A percentile compares a stretch with the other conserved stretches of the same genome.
These are phyloP conservation scores for Pholiota microspora DNA, from an alignment of 768 basidiomycete species.

Conservation along the genomic window DNA sequence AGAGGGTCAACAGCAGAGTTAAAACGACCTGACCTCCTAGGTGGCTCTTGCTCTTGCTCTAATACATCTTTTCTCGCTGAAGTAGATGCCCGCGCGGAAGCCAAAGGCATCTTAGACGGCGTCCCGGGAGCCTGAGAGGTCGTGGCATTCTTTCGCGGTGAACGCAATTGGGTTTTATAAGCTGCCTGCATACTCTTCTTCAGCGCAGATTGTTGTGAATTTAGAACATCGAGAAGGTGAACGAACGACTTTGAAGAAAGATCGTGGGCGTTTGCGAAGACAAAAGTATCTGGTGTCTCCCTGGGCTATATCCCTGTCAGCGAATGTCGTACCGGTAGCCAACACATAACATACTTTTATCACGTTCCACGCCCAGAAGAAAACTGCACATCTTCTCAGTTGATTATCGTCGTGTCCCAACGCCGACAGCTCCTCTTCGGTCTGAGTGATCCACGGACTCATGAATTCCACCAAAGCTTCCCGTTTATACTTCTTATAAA, in stretches of 20 bases:
- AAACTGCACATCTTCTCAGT: constrained; percentile 34
- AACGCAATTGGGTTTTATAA: not conserved
- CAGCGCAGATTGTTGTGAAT: constrained; percentile 14
- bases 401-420: constrained; percentile 19
- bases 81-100: too few relatives aligned
- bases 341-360: constrained; percentile 32
- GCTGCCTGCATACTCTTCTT: constrained; percentile 8
- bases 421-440: constrained; percentile 30
- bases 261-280: constrained; percentile 23
- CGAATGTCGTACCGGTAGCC: not conserved
- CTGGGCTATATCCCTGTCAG: constrained; percentile 10
- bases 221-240: constrained; percentile 22
- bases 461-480: constrained; percentile 14
- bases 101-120: not conserved
- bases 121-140: not conserved
- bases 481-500: not conserved
- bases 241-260: constrained; percentile 22
- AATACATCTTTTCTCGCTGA: not conserved
- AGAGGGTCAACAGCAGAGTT: not conserved
- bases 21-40: constrained; percentile 1
- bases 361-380: constrained; percentile 43
- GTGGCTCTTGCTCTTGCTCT: constrained; percentile 16
- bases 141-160: not conserved
- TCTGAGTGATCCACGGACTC: constrained; percentile 29
- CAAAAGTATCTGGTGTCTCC: constrained; percentile 13